Conservation (phyloP, 441 rosid genomes). For the Raphanus hybrid region DNA sequence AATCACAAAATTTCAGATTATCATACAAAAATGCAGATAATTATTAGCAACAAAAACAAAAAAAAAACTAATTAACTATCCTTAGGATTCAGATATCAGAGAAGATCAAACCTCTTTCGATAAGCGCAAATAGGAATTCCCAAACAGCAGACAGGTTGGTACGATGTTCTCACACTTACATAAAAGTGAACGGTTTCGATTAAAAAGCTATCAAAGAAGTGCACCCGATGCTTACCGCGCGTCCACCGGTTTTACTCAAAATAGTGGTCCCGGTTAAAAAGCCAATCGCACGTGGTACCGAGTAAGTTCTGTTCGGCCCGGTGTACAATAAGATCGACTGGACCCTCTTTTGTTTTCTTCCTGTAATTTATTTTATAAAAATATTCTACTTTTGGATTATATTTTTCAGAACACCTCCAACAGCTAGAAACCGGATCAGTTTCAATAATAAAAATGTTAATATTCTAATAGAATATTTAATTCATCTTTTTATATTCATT, state of each 20-base stretch:
- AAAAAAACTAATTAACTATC: neutral
- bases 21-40: neutral
- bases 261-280: constrained; percentile 32
- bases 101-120: constrained; percentile 14
- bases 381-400: constrained; percentile 22
- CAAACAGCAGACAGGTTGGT: constrained; percentile 4
- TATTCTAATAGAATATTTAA: too few relatives aligned
- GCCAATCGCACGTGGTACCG: constrained; percentile 33
- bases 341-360: neutral
- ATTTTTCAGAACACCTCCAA: too few relatives aligned
- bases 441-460: too few relatives aligned
- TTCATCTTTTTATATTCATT: too few relatives aligned
- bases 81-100: constrained; percentile 20
- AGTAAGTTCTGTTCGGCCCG: constrained; percentile 36
- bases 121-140: constrained; percentile 7
- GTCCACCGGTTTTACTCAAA: neutral
- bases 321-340: constrained; percentile 29
- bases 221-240: constrained; percentile 29
- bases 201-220: neutral
- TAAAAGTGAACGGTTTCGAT: constrained; percentile 5
- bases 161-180: neutral
- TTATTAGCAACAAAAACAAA: neutral
- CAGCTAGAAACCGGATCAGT: too few relatives aligned
- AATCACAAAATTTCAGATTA: neutral
- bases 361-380: neutral